Evolutionary conservation across 768 basidiomycete genomes (phyloP).

Genomic region (Tylopilus vinaceipallidus): DNA sequence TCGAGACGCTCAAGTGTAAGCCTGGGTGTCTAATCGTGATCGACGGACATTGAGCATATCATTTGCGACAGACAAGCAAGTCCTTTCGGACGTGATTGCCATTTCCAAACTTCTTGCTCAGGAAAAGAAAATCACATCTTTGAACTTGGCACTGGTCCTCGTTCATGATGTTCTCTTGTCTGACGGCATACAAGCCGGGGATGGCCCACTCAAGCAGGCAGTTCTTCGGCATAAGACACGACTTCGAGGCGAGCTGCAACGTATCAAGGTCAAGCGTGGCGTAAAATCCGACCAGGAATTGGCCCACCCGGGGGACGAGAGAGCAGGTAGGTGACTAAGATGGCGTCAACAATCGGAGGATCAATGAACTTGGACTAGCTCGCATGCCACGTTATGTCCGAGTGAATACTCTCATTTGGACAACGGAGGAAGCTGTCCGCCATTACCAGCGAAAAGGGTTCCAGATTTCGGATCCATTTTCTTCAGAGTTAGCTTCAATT

Average conservation of each 20-base stretch:
- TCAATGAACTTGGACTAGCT: slow-evolving; percentile 36
- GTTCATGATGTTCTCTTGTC: slow-evolving; percentile 88
- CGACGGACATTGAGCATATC: slow-evolving; percentile 3
- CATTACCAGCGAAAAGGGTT: slow-evolving; percentile 59
- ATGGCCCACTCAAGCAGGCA: slow-evolving; percentile 88
- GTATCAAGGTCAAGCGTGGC: slow-evolving; percentile 75
- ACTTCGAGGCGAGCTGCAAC: slow-evolving; percentile 81
- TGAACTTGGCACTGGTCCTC: slow-evolving; percentile 78
- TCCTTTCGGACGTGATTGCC: slow-evolving; percentile 68
- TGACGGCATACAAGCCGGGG: slow-evolving; percentile 83
- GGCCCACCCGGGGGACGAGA: slow-evolving; percentile 55
- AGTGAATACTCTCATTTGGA: slow-evolving; percentile 73
- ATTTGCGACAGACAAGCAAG: slow-evolving; percentile 62
- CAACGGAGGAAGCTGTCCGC: slow-evolving; percentile 59
- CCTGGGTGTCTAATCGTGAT: neutral
- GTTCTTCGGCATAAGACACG: slow-evolving; percentile 87
- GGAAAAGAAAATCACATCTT: slow-evolving; percentile 74
- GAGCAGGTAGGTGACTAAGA: slow-evolving; percentile 50
- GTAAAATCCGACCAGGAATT: slow-evolving; percentile 63
- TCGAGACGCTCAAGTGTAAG: slow-evolving; percentile 95
- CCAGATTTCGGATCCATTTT: slow-evolving; percentile 47
- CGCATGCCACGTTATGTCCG: slow-evolving; percentile 83
- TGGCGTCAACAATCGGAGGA: neutral
- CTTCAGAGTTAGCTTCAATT: slow-evolving; percentile 42
- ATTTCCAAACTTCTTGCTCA: slow-evolving; percentile 65